phyloP scores from a whole-genome alignment of 495 filamentous ascomycete genomes.

The Talaromyces stipitatus region DNA sequence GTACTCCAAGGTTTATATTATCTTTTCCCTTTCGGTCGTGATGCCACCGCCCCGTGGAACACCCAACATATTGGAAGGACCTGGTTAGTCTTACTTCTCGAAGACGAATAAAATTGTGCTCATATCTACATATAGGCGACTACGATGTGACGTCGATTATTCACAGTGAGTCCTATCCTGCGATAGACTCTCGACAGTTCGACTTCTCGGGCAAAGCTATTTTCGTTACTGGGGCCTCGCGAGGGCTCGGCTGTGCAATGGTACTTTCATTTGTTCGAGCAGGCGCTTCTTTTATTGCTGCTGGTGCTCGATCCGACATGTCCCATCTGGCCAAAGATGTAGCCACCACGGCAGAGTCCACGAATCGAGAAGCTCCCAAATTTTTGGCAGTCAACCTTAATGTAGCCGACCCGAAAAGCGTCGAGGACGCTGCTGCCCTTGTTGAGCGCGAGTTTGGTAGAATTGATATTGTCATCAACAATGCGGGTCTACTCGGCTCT shows the following conservation, averaged over 20 bases:
- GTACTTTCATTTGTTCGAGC: constrained; percentile 37
- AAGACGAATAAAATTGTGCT: background rate
- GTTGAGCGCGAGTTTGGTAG: constrained; percentile 26
- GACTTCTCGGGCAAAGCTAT: constrained; percentile 36
- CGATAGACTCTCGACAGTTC: constrained; percentile 14
- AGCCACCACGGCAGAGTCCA: constrained; percentile 15
- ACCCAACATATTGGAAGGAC: constrained; percentile 4
- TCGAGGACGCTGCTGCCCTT: constrained; percentile 27
- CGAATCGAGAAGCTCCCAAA: constrained; percentile 20
- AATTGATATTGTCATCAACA: constrained; percentile 44
- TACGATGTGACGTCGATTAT: constrained; percentile 9
- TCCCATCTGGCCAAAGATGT: background rate
- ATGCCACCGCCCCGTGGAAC: constrained; percentile 7
- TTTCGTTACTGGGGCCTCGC: constrained; percentile 42
- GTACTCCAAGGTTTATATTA: background rate
- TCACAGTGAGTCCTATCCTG: constrained; percentile 29
- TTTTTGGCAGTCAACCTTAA: constrained; percentile 34
- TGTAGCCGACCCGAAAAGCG: constrained; percentile 28
- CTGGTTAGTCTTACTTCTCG: constrained; percentile 28
- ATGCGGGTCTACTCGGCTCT: constrained; percentile 20
- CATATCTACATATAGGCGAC: background rate
- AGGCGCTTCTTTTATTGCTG: constrained; percentile 29
- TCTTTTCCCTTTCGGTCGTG: background rate
- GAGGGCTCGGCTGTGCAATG: constrained; percentile 43
- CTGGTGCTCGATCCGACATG: background rate